phyloP scores from a whole-genome alignment of 192 early-diverging fungal species.

The Chytriomyces hyalinus region DNA sequence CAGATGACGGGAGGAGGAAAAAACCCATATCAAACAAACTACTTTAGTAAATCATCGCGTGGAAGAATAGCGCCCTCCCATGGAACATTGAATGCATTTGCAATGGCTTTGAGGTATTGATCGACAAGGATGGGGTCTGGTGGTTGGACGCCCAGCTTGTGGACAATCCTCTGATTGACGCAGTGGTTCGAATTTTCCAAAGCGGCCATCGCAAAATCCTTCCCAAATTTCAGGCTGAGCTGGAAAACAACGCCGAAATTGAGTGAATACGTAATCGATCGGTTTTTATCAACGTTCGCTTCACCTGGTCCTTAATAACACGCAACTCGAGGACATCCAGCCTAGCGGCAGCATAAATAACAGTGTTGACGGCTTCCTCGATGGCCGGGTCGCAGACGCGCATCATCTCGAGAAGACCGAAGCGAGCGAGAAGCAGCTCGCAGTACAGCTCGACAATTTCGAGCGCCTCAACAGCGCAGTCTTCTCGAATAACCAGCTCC shows the following conservation, averaged over 20 bases:
- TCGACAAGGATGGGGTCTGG: constrained; percentile 80
- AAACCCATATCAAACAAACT: constrained; percentile 8
- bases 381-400: constrained; percentile 82
- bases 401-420: constrained; percentile 83
- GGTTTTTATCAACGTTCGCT: no score
- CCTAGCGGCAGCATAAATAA: constrained; percentile 91
- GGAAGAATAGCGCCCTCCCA: constrained; percentile 56
- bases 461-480: constrained; percentile 89
- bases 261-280: no score
- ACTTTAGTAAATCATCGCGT: constrained; percentile 21
- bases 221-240: constrained; percentile 80
- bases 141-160: constrained; percentile 80
- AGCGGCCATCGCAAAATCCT: constrained; percentile 75
- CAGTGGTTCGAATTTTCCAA: constrained; percentile 75
- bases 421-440: constrained; percentile 84
- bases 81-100: constrained; percentile 74
- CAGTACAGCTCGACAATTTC: constrained; percentile 93
- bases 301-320: constrained; percentile 66
- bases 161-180: constrained; percentile 79
- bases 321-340: constrained; percentile 83
- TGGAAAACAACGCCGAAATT: background rate
- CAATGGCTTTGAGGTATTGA: constrained; percentile 89
- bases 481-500: constrained; percentile 94
- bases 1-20: background rate
- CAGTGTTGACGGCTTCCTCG: constrained; percentile 82